A percentile compares a stretch with the other conserved stretches of the same genome.
These are phyloP conservation scores for Pichia ethanolica DNA, from an alignment of 805 yeast species.

Conservation along the genomic window DNA sequence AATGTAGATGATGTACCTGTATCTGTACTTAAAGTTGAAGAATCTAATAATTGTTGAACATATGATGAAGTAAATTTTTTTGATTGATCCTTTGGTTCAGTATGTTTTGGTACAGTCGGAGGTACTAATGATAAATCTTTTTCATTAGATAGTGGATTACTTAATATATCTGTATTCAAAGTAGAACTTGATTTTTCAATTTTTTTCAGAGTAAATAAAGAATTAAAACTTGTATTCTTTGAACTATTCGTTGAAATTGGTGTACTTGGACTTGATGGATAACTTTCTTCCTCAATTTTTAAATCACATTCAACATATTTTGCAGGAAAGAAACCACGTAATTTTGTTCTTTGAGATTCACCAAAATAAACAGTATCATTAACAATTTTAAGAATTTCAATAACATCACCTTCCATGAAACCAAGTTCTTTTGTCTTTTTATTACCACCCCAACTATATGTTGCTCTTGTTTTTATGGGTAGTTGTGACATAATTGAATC, in stretches of 20 bases:
- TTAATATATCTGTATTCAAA: constrained; percentile 9
- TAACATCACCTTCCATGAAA: constrained; percentile 86
- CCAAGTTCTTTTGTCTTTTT: constrained; percentile 77
- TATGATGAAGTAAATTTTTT: constrained; percentile 17
- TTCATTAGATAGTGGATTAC: constrained; percentile 1
- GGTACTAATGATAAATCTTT: not conserved
- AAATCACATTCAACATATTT: constrained; percentile 78
- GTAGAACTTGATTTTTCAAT: constrained; percentile 9
- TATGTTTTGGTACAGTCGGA: not conserved
- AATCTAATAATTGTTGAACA: constrained; percentile 22
- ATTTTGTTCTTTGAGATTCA: constrained; percentile 64
- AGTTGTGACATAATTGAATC: constrained; percentile 2
- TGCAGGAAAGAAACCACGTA: constrained; percentile 80
- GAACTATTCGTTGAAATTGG: not conserved
- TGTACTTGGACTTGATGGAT: not conserved
- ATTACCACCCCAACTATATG: constrained; percentile 92
- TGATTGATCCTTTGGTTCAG: not conserved
- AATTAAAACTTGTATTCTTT: constrained; percentile 1
- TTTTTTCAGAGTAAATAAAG: constrained; percentile 4
- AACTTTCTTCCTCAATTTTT: constrained; percentile 16
- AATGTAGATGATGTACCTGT: constrained; percentile 35
- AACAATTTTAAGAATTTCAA: constrained; percentile 67
- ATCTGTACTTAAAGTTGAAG: constrained; percentile 23
- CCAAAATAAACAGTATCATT: constrained; percentile 96
- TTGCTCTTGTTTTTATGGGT: constrained; percentile 41